Evolutionary conservation across 75 land plant genomes (phyloP), one percentile per base, ranked within the genome.

Genomic region (Cryptomeria japonica): DNA sequence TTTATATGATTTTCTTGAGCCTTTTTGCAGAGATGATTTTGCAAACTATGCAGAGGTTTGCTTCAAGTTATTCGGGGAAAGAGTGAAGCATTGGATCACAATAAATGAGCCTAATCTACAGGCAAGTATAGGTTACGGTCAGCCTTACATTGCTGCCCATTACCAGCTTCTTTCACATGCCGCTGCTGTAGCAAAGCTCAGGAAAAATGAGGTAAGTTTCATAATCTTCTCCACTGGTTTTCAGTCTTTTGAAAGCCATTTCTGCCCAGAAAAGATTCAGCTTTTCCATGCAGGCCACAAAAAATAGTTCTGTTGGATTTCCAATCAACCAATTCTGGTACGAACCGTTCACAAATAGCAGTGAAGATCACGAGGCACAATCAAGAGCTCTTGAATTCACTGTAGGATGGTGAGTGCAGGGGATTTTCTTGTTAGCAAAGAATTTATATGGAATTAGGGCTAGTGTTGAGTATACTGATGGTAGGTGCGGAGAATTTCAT

Each of bases 71-170:
- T 93, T 91, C 86, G 92, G 94, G 3, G 93, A 93, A 36, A 70
- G 89, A 83, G 94, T 93, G 70, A 87, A 86, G 72, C 32, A 85
- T 16, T 93, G 94, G 92, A 90, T 88, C 87, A 93, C 94, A 15
- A 42, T 91, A 12, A 88, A 89, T 44, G 93, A 93, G 86, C 93
- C 91, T 15, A 89, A 93, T 46, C 47, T 87, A 19, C 39, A 58
- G 11, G 79, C 87, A 11, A 22, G 83, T 22, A 32, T 42, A 2
- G 87, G 61, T 37, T 90, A 91, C 83, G 89, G 85, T 76, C 34
- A 88, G 22, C 75, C 89, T 14, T 88, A 88, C 76, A 49, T 85
- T 41, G 87, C 86, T 19, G 47, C n/a, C 34, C 89, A 88, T 70
- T 55, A 88, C 31, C 38, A 86, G 12, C 25, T 88, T 0, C 70